Evolutionary conservation across 805 yeast species (phyloP).

Genomic region (Yarrowia deformans): DNA sequence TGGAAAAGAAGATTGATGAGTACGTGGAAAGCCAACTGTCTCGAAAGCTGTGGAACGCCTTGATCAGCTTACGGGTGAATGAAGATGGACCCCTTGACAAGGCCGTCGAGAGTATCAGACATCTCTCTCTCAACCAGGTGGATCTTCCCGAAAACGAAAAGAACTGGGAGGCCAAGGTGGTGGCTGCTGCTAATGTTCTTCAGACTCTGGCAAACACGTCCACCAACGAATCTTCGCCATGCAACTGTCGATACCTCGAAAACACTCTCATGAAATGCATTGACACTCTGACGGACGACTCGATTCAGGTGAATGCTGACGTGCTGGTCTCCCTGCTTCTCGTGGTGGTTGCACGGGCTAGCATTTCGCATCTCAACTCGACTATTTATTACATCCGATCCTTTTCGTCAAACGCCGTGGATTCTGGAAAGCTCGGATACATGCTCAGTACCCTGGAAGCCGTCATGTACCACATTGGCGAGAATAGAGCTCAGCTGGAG

Average conservation of each 20-base stretch:
- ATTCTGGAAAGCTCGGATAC: slow-evolving; percentile 73
- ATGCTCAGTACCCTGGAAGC: slow-evolving; percentile 85
- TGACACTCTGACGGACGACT: slow-evolving; percentile 16
- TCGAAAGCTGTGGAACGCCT: slow-evolving; percentile 67
- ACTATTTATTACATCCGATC: slow-evolving; percentile 71
- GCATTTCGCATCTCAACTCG: slow-evolving; percentile 63
- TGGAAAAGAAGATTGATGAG: slow-evolving; percentile 64
- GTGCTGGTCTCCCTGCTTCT: slow-evolving; percentile 74
- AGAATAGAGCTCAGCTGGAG: slow-evolving; percentile 53
- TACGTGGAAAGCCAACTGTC: slow-evolving; percentile 76
- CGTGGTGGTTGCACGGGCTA: slow-evolving; percentile 71
- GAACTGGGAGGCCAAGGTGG: slow-evolving; percentile 56
- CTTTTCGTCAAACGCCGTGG: slow-evolving; percentile 60
- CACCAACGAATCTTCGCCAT: slow-evolving; percentile 9
- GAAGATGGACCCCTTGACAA: slow-evolving; percentile 45
- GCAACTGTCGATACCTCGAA: slow-evolving; percentile 27
- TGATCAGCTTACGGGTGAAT: slow-evolving; percentile 48
- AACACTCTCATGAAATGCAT: slow-evolving; percentile 24
- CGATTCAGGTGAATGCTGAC: slow-evolving; percentile 71
- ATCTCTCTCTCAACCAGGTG: slow-evolving; percentile 55
- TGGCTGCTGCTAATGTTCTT: slow-evolving; percentile 58
- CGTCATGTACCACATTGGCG: slow-evolving; percentile 68
- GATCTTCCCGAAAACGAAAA: slow-evolving; percentile 51
- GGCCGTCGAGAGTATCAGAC: slow-evolving; percentile 46
- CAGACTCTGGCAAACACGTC: slow-evolving; percentile 51